These are phyloP conservation scores for Paralagenidium karlingii DNA, from an alignment of 352 stramenopile species.

Conservation along the genomic window DNA sequence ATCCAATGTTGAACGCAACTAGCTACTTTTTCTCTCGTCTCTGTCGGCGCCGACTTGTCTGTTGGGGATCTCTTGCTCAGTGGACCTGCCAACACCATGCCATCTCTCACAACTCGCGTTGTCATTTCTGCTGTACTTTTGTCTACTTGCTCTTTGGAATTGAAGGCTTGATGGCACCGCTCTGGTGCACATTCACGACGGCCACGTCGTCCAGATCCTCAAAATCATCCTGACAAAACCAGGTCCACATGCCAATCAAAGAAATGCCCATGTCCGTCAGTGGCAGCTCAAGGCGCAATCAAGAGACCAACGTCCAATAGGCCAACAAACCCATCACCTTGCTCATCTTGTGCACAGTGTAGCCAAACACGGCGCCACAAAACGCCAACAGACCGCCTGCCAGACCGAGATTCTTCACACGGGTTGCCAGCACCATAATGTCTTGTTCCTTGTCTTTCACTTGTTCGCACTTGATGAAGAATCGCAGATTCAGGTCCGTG, in stretches of 20 bases:
- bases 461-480: background rate
- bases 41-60: background rate
- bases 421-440: conserved; percentile 48
- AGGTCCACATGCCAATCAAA: background rate
- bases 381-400: conserved; percentile 52
- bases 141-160: conserved; percentile 17
- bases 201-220: conserved; percentile 58
- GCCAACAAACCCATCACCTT: conserved; percentile 20
- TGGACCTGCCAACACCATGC: conserved; percentile 6
- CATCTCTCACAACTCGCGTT: conserved; percentile 1
- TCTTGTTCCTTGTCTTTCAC: background rate
- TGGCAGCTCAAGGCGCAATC: background rate
- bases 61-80: conserved; percentile 2
- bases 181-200: conserved; percentile 73
- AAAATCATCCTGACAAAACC: conserved; percentile 50
- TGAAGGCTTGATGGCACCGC: conserved; percentile 56
- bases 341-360: conserved; percentile 74
- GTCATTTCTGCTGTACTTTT: background rate
- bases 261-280: too few relatives aligned
- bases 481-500: too few relatives aligned
- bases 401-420: conserved; percentile 66
- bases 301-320: background rate
- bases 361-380: conserved; percentile 45
- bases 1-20: too few relatives aligned
- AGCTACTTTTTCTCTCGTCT: background rate